These are phyloP conservation scores for Metschnikowia anglica DNA, from an alignment of 805 yeast species.

Conservation along the genomic window DNA sequence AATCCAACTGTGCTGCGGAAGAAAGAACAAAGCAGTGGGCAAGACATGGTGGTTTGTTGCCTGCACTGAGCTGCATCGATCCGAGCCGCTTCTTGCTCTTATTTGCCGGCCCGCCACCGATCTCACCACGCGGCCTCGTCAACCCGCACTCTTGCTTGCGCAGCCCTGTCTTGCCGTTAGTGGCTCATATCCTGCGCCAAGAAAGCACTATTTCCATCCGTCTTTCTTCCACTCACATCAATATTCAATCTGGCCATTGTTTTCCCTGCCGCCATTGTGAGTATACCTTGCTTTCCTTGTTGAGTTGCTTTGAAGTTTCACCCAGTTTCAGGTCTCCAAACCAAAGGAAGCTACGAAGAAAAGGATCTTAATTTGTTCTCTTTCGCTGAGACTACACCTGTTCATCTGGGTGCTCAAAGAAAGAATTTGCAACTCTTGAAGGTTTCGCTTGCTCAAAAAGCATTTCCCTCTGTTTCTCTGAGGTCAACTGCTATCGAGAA, in stretches of 20 bases:
- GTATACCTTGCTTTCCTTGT: not conserved
- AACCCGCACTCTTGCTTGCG: constrained; percentile 1
- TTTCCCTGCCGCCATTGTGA: not conserved
- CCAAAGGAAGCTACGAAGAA: too few relatives aligned
- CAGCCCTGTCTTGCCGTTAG: not conserved
- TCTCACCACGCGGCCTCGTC: not conserved
- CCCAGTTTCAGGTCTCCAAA: not conserved
- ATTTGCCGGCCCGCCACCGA: not conserved
- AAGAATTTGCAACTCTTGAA: too few relatives aligned
- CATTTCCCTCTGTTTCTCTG: too few relatives aligned
- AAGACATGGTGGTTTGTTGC: too few relatives aligned
- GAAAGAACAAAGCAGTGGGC: too few relatives aligned
- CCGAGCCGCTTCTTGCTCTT: not conserved
- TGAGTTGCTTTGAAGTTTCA: not conserved
- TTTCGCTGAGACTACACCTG: too few relatives aligned
- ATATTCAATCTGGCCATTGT: not conserved
- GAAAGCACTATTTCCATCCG: not conserved
- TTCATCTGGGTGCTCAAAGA: too few relatives aligned
- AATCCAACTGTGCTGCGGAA: too few relatives aligned
- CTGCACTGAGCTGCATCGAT: not conserved
- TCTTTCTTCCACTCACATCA: not conserved
- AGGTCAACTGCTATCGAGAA: too few relatives aligned
- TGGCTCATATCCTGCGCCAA: too few relatives aligned
- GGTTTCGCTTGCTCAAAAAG: not conserved
- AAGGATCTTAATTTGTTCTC: not conserved